Base-by-base conservation (phyloP, 1,284 basidiomycete species). In the Cutaneotrichosporon cavernicola region DNA sequence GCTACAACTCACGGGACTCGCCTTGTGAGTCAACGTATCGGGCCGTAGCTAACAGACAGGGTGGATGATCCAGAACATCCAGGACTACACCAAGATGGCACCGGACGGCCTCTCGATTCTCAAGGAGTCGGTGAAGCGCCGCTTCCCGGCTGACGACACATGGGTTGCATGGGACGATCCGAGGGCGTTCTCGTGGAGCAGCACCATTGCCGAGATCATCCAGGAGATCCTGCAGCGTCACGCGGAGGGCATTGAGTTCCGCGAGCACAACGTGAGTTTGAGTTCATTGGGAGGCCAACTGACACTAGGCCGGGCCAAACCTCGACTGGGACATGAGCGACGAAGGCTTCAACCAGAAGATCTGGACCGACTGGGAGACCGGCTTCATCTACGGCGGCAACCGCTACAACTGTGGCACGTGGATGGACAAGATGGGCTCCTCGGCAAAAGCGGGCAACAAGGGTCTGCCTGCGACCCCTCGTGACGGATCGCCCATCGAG, bases 51-150 rank as follows among this genome's bases (percentile, higher is more conserved):
- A 18, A 49, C 40, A 13, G 10, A 22, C 56, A 58, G 56, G 58
- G 96, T 99, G 94, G 91, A 97, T 98, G 90, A 80, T 97, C 63
- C 96, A 99, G 78, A 97, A 92, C 74, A 96, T 98, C 63, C 96
- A 98, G 76, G 94, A 98, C 80, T 98, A 97, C 78, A 88, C 87
- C 47, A 83, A 83, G 64, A 89, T 86, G 81, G 91, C 90, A 1
- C 92, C 95, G 0, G 89, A 92, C 68, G 96, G 97, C 3, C 77
- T 90, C 40, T 82, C 87, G 0, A 86, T 99, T 62, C 85, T 99
- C 49, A 84, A 86, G 2, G 93, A 96, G 73, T 82, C 84, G 2
- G 89, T 98, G 63, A 91, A 89, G 76, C 87, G 96, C 30, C 88
- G 96, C 32, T 99, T 99, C 85, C 96, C 96, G 0, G 85, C 86